Conservation (phyloP, 2,329 filamentous ascomycete species). For the Calonectria pseudoreteaudii region DNA sequence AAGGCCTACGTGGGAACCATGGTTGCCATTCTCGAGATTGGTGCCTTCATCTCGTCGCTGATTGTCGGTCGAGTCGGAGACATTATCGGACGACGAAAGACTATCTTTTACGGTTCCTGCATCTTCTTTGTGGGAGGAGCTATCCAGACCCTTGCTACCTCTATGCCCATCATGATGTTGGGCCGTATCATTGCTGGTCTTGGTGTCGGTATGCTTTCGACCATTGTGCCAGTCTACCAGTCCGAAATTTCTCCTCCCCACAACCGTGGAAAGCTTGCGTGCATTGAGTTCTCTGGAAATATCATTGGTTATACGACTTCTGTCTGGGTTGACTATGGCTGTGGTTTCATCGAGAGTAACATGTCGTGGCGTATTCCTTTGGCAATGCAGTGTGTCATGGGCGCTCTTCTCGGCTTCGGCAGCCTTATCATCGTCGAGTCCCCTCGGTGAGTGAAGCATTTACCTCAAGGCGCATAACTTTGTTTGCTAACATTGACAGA, state of each 20-base stretch:
- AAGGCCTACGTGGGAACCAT: conserved; percentile 93
- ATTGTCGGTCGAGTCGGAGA: conserved; percentile 90
- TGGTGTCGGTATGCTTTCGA: conserved; percentile 88
- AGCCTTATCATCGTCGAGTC: conserved; percentile 97
- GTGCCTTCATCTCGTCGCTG: conserved; percentile 90
- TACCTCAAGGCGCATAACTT: conserved; percentile 11
- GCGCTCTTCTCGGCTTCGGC: conserved; percentile 83
- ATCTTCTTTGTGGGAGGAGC: conserved; percentile 89
- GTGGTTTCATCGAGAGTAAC: conserved; percentile 87
- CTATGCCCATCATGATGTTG: conserved; percentile 90
- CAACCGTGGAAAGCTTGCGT: conserved; percentile 93
- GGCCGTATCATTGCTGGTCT: conserved; percentile 87
- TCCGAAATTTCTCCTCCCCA: conserved; percentile 97
- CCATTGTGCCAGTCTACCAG: conserved; percentile 93
- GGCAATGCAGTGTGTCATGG: conserved; percentile 95
- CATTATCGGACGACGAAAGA: conserved; percentile 87
- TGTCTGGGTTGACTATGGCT: conserved; percentile 99
- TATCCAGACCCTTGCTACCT: conserved; percentile 82
- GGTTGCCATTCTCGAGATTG: conserved; percentile 96
- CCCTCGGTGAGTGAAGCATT: conserved; percentile 73
- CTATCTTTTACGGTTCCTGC: conserved; percentile 92
- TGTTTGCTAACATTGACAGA: conserved; percentile 60
- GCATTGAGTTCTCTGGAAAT: conserved; percentile 98
- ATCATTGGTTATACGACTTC: conserved; percentile 96
- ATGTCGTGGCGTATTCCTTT: conserved; percentile 92